Base-by-base conservation (phyloP, 2,329 filamentous ascomycete genomes). In the Fusarium continuum region DNA sequence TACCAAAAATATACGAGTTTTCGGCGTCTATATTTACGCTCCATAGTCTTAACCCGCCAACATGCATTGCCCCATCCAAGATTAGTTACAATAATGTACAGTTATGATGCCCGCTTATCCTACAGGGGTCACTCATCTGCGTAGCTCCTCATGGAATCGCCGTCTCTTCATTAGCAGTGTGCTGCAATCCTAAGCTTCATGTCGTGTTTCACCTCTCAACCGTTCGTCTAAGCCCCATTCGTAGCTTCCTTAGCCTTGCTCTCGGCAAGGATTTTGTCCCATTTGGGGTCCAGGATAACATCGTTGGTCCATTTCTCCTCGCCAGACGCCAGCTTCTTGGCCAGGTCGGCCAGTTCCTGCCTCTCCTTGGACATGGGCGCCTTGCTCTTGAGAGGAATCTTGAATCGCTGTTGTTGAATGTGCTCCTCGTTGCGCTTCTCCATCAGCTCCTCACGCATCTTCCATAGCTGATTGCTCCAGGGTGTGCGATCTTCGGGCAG, bases 391-490 rank as follows among this genome's bases (percentile, higher is more conserved):
- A 80, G 62, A 5, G 77, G 71, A 36, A 80, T 73, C 75, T 73
- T 49, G 55, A 69, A 64, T 49, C 73, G 70, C 40, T 75, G 72
- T 55, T 72, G 57, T 52, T 69, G 58, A 29, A 77, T 61, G 55
- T 76, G 68, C 65, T 72, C 68, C 39, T 76, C 60, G 48, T 78
- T 74, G 46, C 77, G 72, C 61, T 82, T 73, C 31, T 80, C 68
- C 67, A 79, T 76, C 50, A 80, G 77, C 57, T 85, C 76, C 55
- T 83, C 77, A 23, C 84, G 79, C 69, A 81, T 79, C 72, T 83
- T 79, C 75, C 80, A 86, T 50, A 86, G 77, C n/a, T 82, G 77
- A 65, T 87, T 81, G 75, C 88, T 88, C 88, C 89, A 93, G 74
- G 81, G 77, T 54, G 82, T 75, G 61, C 85, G 80, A 73, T 90